Evolutionary conservation across 1,284 basidiomycete genomes (phyloP).

Genomic region (Neonothopanus nambi): DNA sequence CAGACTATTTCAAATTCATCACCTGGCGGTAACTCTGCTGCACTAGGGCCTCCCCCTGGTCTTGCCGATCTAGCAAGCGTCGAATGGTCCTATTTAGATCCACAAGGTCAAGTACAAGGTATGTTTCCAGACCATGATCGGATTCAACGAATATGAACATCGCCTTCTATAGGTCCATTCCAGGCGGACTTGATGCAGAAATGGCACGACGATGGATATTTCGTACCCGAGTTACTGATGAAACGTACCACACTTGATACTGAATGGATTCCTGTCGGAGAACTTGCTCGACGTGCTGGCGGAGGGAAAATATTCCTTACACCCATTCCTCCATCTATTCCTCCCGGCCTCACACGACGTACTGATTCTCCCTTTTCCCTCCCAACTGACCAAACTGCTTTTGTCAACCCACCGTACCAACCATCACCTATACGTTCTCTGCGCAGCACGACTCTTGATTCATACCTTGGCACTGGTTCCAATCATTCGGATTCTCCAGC

Average conservation of each 20-base stretch:
- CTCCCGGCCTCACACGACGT: constrained; percentile 55
- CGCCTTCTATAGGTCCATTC: constrained; percentile 75
- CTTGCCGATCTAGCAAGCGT: constrained; percentile 64
- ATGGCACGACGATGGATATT: constrained; percentile 93
- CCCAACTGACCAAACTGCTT: constrained; percentile 36
- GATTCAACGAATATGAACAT: constrained; percentile 5
- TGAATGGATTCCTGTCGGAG: constrained; percentile 66
- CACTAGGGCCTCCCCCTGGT: constrained; percentile 44
- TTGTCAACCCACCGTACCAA: constrained; percentile 58
- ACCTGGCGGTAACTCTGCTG: constrained; percentile 21
- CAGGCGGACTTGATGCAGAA: constrained; percentile 91
- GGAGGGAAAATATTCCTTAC: constrained; percentile 66
- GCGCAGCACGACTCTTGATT: constrained; percentile 59
- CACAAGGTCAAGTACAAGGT: constrained; percentile 89
- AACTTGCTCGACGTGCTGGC: constrained; percentile 51
- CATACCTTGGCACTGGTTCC: constrained; percentile 52
- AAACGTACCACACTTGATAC: constrained; percentile 70
- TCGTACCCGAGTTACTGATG: constrained; percentile 83
- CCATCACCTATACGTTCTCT: constrained; percentile 61
- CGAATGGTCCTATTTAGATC: constrained; percentile 93
- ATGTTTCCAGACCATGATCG: constrained; percentile 18
- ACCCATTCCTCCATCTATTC: constrained; percentile 42
- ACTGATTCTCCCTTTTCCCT: constrained; percentile 42
- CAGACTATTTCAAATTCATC: constrained; percentile 14
- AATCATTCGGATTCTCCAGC: constrained; percentile 65